Base-by-base conservation (phyloP, 2,329 filamentous ascomycete genomes). In the Colletotrichum sublineola region DNA sequence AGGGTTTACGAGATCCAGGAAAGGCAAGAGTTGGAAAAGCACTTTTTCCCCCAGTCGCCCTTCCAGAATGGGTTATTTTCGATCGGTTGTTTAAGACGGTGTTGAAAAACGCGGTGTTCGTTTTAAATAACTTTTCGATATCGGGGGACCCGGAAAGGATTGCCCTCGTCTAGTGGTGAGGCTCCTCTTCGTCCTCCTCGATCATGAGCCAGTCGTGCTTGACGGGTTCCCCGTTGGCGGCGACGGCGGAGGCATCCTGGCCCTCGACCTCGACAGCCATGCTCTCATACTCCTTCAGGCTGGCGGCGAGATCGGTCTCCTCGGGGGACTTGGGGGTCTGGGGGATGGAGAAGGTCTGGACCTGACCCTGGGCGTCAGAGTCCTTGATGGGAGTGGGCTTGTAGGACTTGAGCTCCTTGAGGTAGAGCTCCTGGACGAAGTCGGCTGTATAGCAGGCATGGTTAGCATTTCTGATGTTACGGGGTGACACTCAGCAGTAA, bases 371-470 rank as follows among this genome's bases (percentile, higher is more conserved):
- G 81, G 95, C 88, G 81, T 98, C 96, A 79, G 90, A 90, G 75
- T 94, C 89, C 89, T 98, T 97, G 86, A 96, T 82, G 77, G 91
- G 87, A 69, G 93, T 87, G 75, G 92, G 87, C 90, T 98, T 98
- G 93, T 97, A 98, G 85, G 91, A 90, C 87, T 96, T 96, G 82
- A 99, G 91, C 86, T 98, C 95, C 84, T 92, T 93, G 79, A 99
- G 91, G 89, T 99, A 99, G 81, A 99, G 90, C 83, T 98, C 96
- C 86, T 98, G 96, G 79, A 99, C 94, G 80, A 97, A 91, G 85
- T 99, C 96, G 91, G 94, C 96, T 98, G 81, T 76, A 63, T 36
- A 44, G 33, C 53, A 63, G 31, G 9, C 24, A 48, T 42, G 46
- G 65, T 72, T 64, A 72, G 65, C 56, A 52, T 20, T 53, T 53